Evolutionary conservation across 1,139 yeast species (phyloP).

Genomic region (Blastobotrys buckinghamii): DNA sequence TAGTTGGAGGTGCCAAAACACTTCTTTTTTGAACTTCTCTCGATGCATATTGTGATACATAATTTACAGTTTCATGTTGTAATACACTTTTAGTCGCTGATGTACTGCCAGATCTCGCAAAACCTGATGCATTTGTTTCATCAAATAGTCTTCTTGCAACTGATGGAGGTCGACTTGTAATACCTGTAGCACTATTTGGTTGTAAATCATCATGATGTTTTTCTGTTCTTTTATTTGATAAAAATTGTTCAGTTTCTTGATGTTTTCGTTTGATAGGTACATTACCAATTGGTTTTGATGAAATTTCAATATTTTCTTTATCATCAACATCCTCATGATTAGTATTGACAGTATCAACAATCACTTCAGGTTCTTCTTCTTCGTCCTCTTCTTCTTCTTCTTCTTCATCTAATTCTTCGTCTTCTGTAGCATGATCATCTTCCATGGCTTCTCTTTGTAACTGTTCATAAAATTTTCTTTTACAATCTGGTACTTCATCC

Average conservation of each 20-base stretch:
- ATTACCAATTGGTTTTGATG: not conserved
- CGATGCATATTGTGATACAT: constrained; percentile 42
- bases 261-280: not conserved
- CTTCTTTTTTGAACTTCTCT: constrained; percentile 52
- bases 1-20: constrained; percentile 16
- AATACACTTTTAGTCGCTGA: constrained; percentile 35
- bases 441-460: not conserved
- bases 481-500: constrained; percentile 30
- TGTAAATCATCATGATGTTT: not conserved
- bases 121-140: constrained; percentile 80
- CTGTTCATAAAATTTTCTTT: constrained; percentile 12
- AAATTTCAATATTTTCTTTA: not conserved
- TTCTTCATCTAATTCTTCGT: constrained; percentile 4
- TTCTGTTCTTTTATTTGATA: not conserved
- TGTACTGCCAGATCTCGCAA: constrained; percentile 53
- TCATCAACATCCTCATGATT: not conserved
- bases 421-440: not conserved
- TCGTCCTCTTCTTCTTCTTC: constrained; percentile 4
- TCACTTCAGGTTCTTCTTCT: not conserved
- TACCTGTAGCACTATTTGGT: not conserved
- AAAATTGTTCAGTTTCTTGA: not conserved
- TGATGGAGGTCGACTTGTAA: not conserved
- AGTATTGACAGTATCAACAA: too few species aligned
- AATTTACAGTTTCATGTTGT: constrained; percentile 29
- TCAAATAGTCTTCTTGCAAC: constrained; percentile 28